Percentiles rank a stretch among this genome's conserved stretches.
phyloP scores from a whole-genome alignment of 768 basidiomycete genomes.

The Xanthoconium stramineum region DNA sequence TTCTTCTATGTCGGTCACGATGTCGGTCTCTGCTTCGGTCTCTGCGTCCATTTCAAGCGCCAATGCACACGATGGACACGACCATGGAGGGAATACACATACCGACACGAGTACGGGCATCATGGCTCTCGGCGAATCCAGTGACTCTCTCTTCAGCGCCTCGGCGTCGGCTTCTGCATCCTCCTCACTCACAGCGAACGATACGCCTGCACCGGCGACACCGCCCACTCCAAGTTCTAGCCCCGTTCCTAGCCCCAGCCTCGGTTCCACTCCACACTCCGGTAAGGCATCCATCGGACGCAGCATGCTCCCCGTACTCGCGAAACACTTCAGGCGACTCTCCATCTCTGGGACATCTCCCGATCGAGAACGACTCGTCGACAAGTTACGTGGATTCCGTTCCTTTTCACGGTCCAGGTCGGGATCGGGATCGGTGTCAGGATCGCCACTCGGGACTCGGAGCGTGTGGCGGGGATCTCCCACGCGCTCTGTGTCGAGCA shows the following conservation, averaged over 20 bases:
- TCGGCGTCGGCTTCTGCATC: constrained; percentile 15
- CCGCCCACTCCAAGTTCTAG: constrained; percentile 25
- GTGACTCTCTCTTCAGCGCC: constrained; percentile 28
- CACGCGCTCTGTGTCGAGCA: constrained; percentile 13
- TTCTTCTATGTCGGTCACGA: constrained; percentile 11
- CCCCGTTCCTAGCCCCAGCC: background rate
- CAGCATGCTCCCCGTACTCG: constrained; percentile 30
- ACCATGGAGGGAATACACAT: background rate
- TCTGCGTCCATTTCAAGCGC: constrained; percentile 10
- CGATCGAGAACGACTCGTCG: constrained; percentile 22
- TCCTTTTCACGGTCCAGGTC: constrained; percentile 13
- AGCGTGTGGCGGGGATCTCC: constrained; percentile 18
- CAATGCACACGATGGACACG: background rate
- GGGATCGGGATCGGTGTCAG: background rate
- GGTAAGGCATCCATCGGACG: constrained; percentile 14
- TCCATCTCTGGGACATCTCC: constrained; percentile 17
- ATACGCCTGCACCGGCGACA: constrained; percentile 23
- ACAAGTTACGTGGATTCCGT: constrained; percentile 23
- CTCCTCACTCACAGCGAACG: constrained; percentile 21
- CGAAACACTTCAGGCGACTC: constrained; percentile 25
- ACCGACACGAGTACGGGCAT: background rate
- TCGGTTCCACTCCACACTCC: constrained; percentile 1
- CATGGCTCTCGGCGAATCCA: constrained; percentile 24
- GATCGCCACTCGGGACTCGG: constrained; percentile 3
- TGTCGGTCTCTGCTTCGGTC: constrained; percentile 8